A percentile compares a stretch with the other conserved stretches of the same genome.
Evolutionary conservation across 257 asterid species (phyloP).

Genomic region (Schizonepeta tenuifolia): DNA sequence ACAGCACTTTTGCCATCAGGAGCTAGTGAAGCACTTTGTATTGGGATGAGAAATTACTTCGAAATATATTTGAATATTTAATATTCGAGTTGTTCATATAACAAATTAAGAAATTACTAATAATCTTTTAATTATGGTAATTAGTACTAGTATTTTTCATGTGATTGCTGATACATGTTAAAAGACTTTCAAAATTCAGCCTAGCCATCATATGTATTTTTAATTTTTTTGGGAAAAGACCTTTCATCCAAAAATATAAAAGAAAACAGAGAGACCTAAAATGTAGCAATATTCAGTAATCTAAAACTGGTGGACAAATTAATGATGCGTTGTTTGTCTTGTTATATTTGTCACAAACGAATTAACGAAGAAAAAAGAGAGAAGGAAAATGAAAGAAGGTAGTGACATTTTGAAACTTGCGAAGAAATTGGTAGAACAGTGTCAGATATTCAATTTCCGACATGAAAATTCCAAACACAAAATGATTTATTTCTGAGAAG

Average conservation of each 20-base stretch:
- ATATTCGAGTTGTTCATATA: neutral
- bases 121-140: neutral
- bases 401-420: slow-evolving; percentile 26
- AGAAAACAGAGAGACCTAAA: neutral
- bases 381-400: neutral
- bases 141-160: neutral
- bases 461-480: slow-evolving; percentile 39
- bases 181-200: no score
- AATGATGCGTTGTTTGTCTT: neutral
- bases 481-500: slow-evolving; percentile 19
- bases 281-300: neutral
- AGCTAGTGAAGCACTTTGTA: slow-evolving; percentile 1
- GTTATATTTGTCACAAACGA: neutral
- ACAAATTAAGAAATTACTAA: no score
- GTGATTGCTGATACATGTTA: no score
- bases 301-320: neutral
- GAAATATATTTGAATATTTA: neutral
- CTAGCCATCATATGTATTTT: no score
- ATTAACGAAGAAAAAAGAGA: neutral
- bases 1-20: neutral
- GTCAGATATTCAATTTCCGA: slow-evolving; percentile 63
- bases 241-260: no score
- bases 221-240: no score
- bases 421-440: slow-evolving; percentile 27
- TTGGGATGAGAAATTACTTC: slow-evolving; percentile 1